Evolutionary conservation across 495 filamentous ascomycete species (phyloP).

Genomic region (Aspergillus sclerotiicarbonarius): DNA sequence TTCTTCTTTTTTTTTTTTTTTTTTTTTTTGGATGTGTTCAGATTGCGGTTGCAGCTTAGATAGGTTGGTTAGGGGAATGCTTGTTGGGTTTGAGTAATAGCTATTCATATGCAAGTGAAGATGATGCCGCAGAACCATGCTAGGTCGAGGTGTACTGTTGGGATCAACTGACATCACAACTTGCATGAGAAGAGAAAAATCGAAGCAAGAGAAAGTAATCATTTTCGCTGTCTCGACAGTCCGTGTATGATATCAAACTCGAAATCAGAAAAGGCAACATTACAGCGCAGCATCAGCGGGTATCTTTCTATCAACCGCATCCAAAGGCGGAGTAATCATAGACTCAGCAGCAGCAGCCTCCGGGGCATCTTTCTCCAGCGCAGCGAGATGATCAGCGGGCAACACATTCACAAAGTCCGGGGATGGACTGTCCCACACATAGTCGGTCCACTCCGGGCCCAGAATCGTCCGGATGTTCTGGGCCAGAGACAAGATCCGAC

Average conservation of each 20-base stretch:
- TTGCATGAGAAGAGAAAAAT: too few relatives aligned
- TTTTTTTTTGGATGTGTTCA: too few relatives aligned
- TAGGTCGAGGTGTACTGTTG: too few relatives aligned
- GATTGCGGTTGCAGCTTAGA: too few relatives aligned
- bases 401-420: conserved; percentile 60
- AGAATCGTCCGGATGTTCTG: conserved; percentile 62
- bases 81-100: too few relatives aligned
- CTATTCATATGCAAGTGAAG: too few relatives aligned
- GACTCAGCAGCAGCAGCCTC: conserved; percentile 7
- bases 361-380: conserved; percentile 9
- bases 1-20: too few relatives aligned
- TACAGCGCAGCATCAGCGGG: conserved; percentile 2
- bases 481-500: conserved; percentile 58
- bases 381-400: conserved; percentile 31
- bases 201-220: too few relatives aligned
- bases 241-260: neutral
- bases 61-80: too few relatives aligned
- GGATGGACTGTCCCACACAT: conserved; percentile 66
- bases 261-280: neutral
- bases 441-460: conserved; percentile 65
- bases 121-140: too few relatives aligned
- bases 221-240: neutral
- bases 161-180: too few relatives aligned
- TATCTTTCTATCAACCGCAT: conserved; percentile 21
- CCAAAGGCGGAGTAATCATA: conserved; percentile 33